Evolutionary conservation across 441 rosid genomes (phyloP), one percentile per base, ranked within the genome.

Genomic region (Gossypium gossypioides): DNA sequence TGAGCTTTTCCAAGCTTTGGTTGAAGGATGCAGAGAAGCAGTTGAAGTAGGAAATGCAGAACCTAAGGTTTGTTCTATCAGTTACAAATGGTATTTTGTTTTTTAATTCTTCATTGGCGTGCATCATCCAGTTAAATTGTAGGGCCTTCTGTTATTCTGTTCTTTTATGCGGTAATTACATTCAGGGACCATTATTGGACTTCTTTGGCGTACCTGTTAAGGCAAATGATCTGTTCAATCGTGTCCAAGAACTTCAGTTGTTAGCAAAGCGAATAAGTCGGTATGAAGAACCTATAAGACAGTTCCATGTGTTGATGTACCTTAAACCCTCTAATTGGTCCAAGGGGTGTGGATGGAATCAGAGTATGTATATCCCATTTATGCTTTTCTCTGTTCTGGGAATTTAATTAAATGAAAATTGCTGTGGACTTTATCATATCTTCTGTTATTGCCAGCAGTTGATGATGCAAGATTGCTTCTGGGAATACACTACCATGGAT

Each of bases 281-380:
- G 73, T 96, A 91, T 71, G 84, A 88, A 56, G 88, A 96, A 80
- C 98, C 98, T 15, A 79, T 96, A 74, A 85, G 86, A 75, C 99
- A 93, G 72, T 96, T 96, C 80, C 89, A 94, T 69, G 97, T 85
- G 67, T 82, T 93, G 81, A 78, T 83, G 24, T 90, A 88, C 79
- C 99, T 93, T 72, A 96, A 93, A 85, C 97, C 98, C 80, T 91
- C 99, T 8, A 96, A 93, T 74, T 96, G 99, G 99, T 89, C 98
- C 58, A 96, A 96, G 85, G 99, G 99, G 61, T 96, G 99, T 66
- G 97, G 99, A 18, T 96, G 99, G 99, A 93, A 96, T 82, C 97
- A 90, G 83, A 78, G 99, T 92, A 87, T 67, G 89, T 73, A 50
- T 52, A 66, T 6, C 64, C 27, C 42, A 66, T 66, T 24, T 42